Percentiles rank a stretch among this genome's conserved stretches.
Conservation (phyloP, 2,329 filamentous ascomycete genomes). For the Stagonosporopsis tanaceti region DNA sequence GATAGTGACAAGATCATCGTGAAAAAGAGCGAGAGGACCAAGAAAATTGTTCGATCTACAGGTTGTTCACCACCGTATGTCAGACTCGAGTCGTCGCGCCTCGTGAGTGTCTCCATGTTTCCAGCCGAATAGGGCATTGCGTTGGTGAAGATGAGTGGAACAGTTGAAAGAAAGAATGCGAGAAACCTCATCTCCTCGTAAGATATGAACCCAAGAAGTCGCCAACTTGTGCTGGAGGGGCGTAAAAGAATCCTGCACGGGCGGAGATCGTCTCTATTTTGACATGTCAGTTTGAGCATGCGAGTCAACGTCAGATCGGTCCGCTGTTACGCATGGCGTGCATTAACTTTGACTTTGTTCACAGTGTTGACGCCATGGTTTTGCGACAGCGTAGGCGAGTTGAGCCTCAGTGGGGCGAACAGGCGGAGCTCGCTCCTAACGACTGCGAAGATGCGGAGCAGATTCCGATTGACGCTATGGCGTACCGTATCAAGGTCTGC, state of each 20-base stretch:
- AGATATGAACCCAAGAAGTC: background rate
- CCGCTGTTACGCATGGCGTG: background rate
- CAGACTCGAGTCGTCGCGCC: background rate
- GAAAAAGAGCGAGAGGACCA: constrained; percentile 19
- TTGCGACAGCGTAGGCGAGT: constrained; percentile 2
- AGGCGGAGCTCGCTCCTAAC: constrained; percentile 1
- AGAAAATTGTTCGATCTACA: constrained; percentile 16
- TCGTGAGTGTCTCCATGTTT: background rate
- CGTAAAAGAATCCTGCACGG: background rate
- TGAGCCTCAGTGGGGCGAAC: constrained; percentile 6
- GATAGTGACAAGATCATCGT: constrained; percentile 22
- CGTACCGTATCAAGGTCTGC: no score
- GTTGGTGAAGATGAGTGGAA: background rate
- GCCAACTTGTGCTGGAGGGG: background rate
- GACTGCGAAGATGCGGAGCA: background rate
- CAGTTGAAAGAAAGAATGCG: background rate
- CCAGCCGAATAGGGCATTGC: background rate
- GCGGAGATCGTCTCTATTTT: constrained; percentile 1
- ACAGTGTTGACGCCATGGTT: constrained; percentile 9
- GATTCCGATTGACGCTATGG: background rate
- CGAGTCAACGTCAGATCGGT: background rate
- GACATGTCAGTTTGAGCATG: background rate
- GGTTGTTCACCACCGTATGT: constrained; percentile 18
- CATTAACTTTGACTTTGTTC: constrained; percentile 1
- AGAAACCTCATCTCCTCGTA: background rate